Evolutionary conservation across 108 stramenopile species (phyloP).

Genomic region (Cyclotella baltica): DNA sequence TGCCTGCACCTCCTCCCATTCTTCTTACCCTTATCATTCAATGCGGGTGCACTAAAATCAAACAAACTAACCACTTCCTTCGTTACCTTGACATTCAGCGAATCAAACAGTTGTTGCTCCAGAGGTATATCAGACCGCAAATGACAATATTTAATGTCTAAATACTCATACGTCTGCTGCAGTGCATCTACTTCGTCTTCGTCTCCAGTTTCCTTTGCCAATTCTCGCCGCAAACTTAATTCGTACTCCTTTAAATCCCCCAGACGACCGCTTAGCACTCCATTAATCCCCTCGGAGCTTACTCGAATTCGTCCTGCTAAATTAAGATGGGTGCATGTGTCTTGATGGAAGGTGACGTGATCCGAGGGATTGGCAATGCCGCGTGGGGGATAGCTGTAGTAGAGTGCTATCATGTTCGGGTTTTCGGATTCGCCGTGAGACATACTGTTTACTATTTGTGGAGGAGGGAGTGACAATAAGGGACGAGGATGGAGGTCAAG

Average conservation of each 20-base stretch:
- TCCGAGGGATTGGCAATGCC: constrained; percentile 32
- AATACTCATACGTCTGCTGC: constrained; percentile 34
- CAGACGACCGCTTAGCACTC: constrained; percentile 69
- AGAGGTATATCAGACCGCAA: constrained; percentile 68
- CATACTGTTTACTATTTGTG: neutral
- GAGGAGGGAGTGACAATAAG: too few relatives aligned
- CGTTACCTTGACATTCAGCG: constrained; percentile 67
- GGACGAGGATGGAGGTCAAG: too few relatives aligned
- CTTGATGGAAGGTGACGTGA: constrained; percentile 62
- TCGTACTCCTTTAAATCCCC: constrained; percentile 61
- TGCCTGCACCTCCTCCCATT: constrained; percentile 36
- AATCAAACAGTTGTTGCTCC: constrained; percentile 68
- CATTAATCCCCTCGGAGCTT: constrained; percentile 80
- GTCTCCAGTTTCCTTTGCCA: constrained; percentile 19
- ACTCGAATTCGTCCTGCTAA: constrained; percentile 80
- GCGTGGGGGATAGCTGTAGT: constrained; percentile 72
- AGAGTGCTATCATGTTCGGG: constrained; percentile 74
- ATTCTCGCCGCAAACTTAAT: constrained; percentile 34
- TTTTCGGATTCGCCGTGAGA: too few relatives aligned
- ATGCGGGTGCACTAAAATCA: constrained; percentile 39
- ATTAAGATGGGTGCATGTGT: constrained; percentile 42
- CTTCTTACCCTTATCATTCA: constrained; percentile 10
- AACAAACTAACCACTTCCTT: constrained; percentile 76
- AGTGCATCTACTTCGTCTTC: constrained; percentile 17
- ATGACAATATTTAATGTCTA: constrained; percentile 83